Evolutionary conservation across 2,329 filamentous ascomycete genomes (phyloP).

Genomic region (Clarireedia hainanense): DNA sequence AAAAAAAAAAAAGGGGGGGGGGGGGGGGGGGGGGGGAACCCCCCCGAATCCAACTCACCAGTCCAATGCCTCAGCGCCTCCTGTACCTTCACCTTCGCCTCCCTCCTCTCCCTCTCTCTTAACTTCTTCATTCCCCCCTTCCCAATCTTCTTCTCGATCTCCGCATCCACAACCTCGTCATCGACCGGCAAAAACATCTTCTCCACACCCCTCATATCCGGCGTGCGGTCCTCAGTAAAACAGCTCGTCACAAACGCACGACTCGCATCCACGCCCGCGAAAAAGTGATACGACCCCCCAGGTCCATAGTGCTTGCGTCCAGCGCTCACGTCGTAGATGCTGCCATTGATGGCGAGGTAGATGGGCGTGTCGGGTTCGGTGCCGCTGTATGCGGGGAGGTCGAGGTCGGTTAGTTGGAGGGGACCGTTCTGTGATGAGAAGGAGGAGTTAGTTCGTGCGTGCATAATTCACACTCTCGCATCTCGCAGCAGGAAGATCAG

Average conservation of each 20-base stretch:
- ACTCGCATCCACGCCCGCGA: slow-evolving; percentile 78
- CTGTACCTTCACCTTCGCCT: slow-evolving; percentile 57
- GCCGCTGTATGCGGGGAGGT: slow-evolving; percentile 73
- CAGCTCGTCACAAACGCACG: slow-evolving; percentile 90
- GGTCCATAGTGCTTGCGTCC: slow-evolving; percentile 68
- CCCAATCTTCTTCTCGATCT: slow-evolving; percentile 26
- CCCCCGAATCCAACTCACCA: neutral
- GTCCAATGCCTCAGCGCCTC: slow-evolving; percentile 67
- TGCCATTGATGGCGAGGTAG: slow-evolving; percentile 84
- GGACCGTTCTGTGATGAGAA: slow-evolving; percentile 42
- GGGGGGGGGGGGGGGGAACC: neutral
- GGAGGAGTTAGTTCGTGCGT: neutral
- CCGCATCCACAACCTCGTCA: slow-evolving; percentile 51
- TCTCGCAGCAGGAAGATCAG: neutral
- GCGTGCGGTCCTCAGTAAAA: slow-evolving; percentile 69
- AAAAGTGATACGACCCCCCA: slow-evolving; percentile 78
- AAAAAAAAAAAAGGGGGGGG: slow-evolving; percentile 14
- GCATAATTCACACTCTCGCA: neutral
- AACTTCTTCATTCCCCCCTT: slow-evolving; percentile 44
- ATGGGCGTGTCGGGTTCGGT: slow-evolving; percentile 66
- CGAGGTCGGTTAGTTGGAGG: slow-evolving; percentile 61
- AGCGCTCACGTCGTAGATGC: slow-evolving; percentile 74
- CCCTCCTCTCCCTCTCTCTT: slow-evolving; percentile 54
- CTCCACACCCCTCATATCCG: slow-evolving; percentile 82
- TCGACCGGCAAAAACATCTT: slow-evolving; percentile 69